Percentiles rank a stretch among this genome's conserved stretches.
Evolutionary conservation across 1,139 yeast genomes (phyloP).

Genomic region (Arxiozyma slooffiae): DNA sequence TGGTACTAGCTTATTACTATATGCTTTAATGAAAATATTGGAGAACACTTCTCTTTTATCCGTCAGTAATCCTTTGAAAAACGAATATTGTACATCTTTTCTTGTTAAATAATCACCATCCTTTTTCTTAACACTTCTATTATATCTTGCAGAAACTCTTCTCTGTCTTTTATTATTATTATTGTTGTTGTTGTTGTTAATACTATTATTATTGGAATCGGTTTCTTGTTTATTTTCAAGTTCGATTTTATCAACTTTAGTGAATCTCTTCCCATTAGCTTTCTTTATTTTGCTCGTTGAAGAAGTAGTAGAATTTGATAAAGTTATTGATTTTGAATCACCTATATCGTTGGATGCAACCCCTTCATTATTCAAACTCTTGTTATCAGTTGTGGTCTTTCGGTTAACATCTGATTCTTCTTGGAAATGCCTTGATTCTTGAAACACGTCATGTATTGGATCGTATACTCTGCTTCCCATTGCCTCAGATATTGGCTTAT

Average conservation of each 20-base stretch:
- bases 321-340: neutral
- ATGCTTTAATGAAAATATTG: slow-evolving; percentile 38
- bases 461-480: slow-evolving; percentile 29
- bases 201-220: neutral
- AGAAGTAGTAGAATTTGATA: neutral
- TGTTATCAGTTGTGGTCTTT: neutral
- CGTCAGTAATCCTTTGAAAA: slow-evolving; percentile 54
- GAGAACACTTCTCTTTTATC: slow-evolving; percentile 60
- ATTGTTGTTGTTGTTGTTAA: neutral
- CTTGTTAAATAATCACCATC: slow-evolving; percentile 94
- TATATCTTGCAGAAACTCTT: slow-evolving; percentile 13
- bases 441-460: slow-evolving; percentile 30
- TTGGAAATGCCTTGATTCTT: slow-evolving; percentile 9
- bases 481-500: neutral
- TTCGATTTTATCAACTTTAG: neutral
- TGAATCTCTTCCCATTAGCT: neutral
- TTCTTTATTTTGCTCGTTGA: neutral
- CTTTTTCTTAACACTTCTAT: slow-evolving; percentile 66
- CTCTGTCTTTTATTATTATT: slow-evolving; percentile 12
- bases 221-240: neutral
- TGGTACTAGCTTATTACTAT: slow-evolving; percentile 16
- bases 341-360: neutral
- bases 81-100: slow-evolving; percentile 77
- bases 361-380: neutral
- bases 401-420: neutral